phyloP scores from a whole-genome alignment of 1,284 basidiomycete species.

The Ceratobasidium papillatum region DNA sequence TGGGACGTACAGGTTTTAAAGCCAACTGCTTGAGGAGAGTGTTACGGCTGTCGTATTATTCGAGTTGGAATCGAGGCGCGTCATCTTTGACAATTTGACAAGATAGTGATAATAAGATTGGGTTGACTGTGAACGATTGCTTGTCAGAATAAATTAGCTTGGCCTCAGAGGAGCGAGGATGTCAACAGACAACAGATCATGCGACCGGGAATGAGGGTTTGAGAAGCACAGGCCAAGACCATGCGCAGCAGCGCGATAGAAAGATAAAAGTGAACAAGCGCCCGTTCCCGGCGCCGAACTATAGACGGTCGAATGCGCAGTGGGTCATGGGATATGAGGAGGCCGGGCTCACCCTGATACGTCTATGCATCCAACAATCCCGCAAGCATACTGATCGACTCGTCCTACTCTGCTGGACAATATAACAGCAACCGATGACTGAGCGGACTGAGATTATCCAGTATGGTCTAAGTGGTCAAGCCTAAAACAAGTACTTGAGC shows the following conservation, averaged over 20 bases:
- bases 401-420: no score
- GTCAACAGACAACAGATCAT: not conserved
- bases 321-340: not conserved
- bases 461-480: no score
- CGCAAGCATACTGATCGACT: no score
- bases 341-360: constrained; percentile 12
- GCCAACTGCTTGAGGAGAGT: not conserved
- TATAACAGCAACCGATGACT: no score
- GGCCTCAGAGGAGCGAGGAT: not conserved
- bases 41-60: constrained; percentile 12
- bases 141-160: no score
- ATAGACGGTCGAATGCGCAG: not conserved
- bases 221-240: not conserved
- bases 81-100: constrained; percentile 27
- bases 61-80: constrained; percentile 14
- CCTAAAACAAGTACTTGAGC: no score
- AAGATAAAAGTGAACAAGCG: not conserved
- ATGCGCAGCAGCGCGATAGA: not conserved
- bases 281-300: not conserved
- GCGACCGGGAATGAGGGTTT: not conserved
- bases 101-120: constrained; percentile 24
- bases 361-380: constrained; percentile 31
- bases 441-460: no score
- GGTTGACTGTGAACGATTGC: constrained; percentile 34
- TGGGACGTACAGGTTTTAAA: constrained; percentile 8